These are phyloP conservation scores for Apiotrichum domesticum DNA, from an alignment of 1,284 basidiomycete genomes.

Conservation along the genomic window DNA sequence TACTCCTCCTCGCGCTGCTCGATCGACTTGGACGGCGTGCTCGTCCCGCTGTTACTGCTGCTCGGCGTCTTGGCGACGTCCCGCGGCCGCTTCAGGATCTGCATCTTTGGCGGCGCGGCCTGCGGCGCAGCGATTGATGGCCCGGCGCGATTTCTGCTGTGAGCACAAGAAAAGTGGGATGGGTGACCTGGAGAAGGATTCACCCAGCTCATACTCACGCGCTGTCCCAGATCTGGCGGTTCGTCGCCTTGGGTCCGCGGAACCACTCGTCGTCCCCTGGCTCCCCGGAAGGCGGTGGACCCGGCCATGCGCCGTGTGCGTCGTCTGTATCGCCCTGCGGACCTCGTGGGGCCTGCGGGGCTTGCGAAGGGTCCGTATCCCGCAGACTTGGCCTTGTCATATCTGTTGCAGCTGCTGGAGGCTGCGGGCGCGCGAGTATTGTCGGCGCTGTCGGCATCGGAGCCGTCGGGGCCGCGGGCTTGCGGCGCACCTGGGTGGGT, in stretches of 20 bases:
- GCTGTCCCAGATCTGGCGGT: constrained; percentile 21
- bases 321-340: too few relatives aligned
- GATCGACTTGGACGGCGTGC: constrained; percentile 13
- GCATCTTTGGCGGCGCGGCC: constrained; percentile 14
- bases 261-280: constrained; percentile 16
- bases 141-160: constrained; percentile 11
- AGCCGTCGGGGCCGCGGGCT: background rate
- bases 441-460: background rate
- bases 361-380: too few relatives aligned
- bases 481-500: background rate
- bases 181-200: too few relatives aligned
- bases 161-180: background rate
- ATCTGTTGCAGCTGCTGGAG: too few relatives aligned
- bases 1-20: constrained; percentile 22
- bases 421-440: too few relatives aligned
- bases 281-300: background rate
- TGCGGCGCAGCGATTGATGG: background rate
- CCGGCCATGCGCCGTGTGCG: background rate
- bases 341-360: too few relatives aligned
- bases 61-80: background rate
- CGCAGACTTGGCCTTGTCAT: too few relatives aligned
- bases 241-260: constrained; percentile 5
- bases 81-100: constrained; percentile 17
- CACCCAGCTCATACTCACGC: constrained; percentile 13
- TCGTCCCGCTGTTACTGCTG: constrained; percentile 5